These are phyloP conservation scores for Conticribra guillardii DNA, from an alignment of 108 stramenopile species.

Conservation along the genomic window DNA sequence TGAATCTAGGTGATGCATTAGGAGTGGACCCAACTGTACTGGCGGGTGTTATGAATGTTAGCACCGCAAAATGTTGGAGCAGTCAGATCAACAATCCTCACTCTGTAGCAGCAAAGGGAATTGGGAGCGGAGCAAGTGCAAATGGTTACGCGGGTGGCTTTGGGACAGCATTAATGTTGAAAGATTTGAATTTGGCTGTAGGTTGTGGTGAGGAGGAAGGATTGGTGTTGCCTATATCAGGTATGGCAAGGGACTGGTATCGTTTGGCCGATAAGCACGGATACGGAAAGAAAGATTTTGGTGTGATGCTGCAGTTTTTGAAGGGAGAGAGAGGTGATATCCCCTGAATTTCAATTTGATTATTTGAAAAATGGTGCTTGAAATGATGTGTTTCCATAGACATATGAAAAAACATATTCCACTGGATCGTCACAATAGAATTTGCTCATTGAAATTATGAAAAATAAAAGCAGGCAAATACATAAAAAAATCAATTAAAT, in stretches of 20 bases:
- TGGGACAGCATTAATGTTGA: conserved; percentile 82
- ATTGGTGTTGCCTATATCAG: conserved; percentile 68
- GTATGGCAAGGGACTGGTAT: conserved; percentile 67
- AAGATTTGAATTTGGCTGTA: conserved; percentile 84
- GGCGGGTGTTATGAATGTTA: conserved; percentile 90
- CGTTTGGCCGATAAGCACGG: conserved; percentile 56
- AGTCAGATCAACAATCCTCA: conserved; percentile 94
- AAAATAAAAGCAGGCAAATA: too few species aligned
- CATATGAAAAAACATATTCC: too few species aligned
- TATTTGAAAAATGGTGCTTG: too few species aligned
- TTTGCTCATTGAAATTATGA: too few species aligned
- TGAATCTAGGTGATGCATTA: conserved; percentile 88
- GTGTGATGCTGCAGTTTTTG: conserved; percentile 71
- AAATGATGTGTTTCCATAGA: too few species aligned
- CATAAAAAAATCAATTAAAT: too few species aligned
- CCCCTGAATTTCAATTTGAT: too few species aligned
- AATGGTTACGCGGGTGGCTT: conserved; percentile 80
- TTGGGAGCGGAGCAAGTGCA: conserved; percentile 73
- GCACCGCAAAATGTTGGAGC: conserved; percentile 94
- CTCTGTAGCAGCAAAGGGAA: conserved; percentile 63
- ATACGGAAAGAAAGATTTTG: conserved; percentile 75
- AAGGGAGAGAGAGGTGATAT: conserved; percentile 16
- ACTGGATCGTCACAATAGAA: too few species aligned
- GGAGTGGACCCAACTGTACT: conserved; percentile 89
- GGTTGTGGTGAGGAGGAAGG: conserved; percentile 59